A percentile compares a stretch with the other conserved stretches of the same genome.
phyloP scores from a whole-genome alignment of 352 stramenopile species.

The Pythium guiyangense region DNA sequence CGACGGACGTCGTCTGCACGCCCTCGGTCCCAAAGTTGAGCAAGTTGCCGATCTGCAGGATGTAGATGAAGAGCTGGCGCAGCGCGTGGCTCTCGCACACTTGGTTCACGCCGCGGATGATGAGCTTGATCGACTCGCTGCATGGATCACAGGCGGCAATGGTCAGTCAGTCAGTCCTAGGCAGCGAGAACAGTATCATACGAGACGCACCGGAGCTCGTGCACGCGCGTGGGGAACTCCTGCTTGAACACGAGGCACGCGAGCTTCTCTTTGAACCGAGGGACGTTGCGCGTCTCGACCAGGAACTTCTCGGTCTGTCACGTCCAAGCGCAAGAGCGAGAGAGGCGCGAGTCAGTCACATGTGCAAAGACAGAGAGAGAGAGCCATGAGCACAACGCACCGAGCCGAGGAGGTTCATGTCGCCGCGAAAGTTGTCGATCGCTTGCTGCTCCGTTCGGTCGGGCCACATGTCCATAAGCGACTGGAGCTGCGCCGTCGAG shows the following conservation, averaged over 20 bases:
- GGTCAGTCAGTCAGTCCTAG: too few relatives aligned
- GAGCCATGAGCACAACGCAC: constrained; percentile 11
- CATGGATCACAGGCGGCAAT: constrained; percentile 4
- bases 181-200: too few relatives aligned
- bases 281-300: constrained; percentile 62
- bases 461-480: constrained; percentile 84
- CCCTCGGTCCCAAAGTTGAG: constrained; percentile 68
- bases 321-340: neutral
- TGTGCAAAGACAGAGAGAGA: neutral
- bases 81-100: constrained; percentile 69
- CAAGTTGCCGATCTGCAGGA: constrained; percentile 44
- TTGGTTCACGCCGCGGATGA: constrained; percentile 77
- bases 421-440: constrained; percentile 62
- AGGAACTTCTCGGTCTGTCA: constrained; percentile 70
- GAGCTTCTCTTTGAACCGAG: constrained; percentile 68
- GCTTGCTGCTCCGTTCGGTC: constrained; percentile 68
- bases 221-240: constrained; percentile 67
- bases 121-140: constrained; percentile 64
- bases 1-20: constrained; percentile 25
- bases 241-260: constrained; percentile 81
- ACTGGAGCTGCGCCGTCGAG: constrained; percentile 70
- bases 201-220: constrained; percentile 57
- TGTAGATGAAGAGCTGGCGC: constrained; percentile 84
- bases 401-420: constrained; percentile 50
- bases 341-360: neutral